Evolutionary conservation across 2,329 filamentous ascomycete species (phyloP).

Genomic region (Venturia carpophila): DNA sequence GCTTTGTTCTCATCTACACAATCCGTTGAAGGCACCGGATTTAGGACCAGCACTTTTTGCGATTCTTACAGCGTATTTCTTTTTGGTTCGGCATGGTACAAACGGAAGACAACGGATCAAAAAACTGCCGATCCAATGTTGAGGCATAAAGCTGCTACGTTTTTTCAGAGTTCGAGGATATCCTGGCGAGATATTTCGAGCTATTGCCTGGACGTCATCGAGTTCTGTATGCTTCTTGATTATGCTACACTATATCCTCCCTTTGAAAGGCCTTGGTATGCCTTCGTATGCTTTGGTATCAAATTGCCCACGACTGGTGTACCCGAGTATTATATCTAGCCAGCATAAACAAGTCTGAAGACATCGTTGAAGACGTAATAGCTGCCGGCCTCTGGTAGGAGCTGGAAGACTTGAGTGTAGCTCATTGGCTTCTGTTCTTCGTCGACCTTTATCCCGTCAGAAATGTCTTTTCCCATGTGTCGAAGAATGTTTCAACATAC

Average conservation of each 20-base stretch:
- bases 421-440: slow-evolving; percentile 80
- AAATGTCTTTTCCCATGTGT: slow-evolving; percentile 18
- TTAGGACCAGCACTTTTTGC: background rate
- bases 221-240: background rate
- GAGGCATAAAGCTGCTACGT: background rate
- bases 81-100: background rate
- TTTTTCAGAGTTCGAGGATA: background rate
- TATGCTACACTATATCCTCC: background rate
- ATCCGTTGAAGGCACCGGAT: background rate
- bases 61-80: background rate
- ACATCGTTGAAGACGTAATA: slow-evolving; percentile 93
- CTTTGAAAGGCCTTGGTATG: background rate
- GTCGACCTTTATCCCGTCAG: slow-evolving; percentile 55
- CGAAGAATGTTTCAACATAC: slow-evolving; percentile 39
- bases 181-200: background rate
- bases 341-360: slow-evolving; percentile 75
- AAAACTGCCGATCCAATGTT: background rate
- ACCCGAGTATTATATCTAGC: background rate
- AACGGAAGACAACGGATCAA: background rate
- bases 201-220: background rate
- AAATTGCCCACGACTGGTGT: background rate
- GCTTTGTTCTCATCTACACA: background rate
- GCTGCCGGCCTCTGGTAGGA: slow-evolving; percentile 60
- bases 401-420: slow-evolving; percentile 86
- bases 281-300: background rate